Conservation (phyloP, 2,329 filamentous ascomycete genomes). For the Exophiala phaeomuriformis region DNA sequence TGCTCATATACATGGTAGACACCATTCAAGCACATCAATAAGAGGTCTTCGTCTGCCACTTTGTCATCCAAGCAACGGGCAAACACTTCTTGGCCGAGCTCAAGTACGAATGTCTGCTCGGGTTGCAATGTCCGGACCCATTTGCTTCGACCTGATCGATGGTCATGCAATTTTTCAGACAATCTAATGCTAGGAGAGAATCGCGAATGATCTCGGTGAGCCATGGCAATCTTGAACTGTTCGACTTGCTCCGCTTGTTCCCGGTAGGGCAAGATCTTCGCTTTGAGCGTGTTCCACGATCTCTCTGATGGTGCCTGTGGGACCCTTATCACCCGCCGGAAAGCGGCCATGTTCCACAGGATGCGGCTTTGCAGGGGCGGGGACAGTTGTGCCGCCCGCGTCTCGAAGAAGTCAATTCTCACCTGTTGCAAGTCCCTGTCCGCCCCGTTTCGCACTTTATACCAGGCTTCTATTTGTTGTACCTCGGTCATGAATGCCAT, state of each 20-base stretch:
- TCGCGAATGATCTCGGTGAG: neutral
- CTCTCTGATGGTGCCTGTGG: conserved; percentile 28
- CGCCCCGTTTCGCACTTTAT: neutral
- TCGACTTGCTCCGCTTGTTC: conserved; percentile 25
- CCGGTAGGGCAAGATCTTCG: conserved; percentile 28
- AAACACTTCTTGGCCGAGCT: conserved; percentile 23
- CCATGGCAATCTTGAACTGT: conserved; percentile 14
- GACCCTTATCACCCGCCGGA: conserved; percentile 34
- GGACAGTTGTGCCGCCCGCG: conserved; percentile 33
- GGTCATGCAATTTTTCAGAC: conserved; percentile 16
- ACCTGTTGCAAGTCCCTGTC: neutral
- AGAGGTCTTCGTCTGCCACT: conserved; percentile 29
- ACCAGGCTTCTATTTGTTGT: conserved; percentile 12
- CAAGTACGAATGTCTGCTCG: conserved; percentile 27
- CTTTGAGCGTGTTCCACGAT: conserved; percentile 28
- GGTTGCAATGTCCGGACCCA: conserved; percentile 5
- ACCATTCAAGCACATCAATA: conserved; percentile 28
- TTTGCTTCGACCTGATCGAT: conserved; percentile 8
- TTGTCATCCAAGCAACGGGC: conserved; percentile 10
- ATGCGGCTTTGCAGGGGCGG: conserved; percentile 33
- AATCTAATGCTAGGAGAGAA: conserved; percentile 3
- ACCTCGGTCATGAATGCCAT: conserved; percentile 16
- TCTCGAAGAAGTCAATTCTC: conserved; percentile 28
- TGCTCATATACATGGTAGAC: conserved; percentile 26
- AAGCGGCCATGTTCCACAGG: conserved; percentile 36